Percentiles rank a stretch among this genome's conserved stretches.
phyloP scores from a whole-genome alignment of 2,329 filamentous ascomycete species.

The Venturia pyrina region DNA sequence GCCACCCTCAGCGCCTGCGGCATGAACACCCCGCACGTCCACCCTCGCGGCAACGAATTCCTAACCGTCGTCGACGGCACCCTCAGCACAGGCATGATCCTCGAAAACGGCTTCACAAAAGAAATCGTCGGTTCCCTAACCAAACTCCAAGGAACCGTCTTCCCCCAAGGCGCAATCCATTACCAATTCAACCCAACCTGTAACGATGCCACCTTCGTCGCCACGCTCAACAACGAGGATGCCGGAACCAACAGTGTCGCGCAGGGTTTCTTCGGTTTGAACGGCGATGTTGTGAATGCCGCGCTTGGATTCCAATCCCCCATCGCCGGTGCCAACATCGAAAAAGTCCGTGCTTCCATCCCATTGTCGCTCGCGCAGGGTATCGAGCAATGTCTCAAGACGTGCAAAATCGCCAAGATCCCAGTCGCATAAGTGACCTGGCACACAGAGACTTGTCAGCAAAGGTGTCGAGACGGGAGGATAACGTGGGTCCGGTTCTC shows the following conservation, averaged over 20 bases:
- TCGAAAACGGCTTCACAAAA: constrained; percentile 34
- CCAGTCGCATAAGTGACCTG: not conserved
- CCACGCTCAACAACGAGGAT: constrained; percentile 34
- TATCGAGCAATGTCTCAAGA: constrained; percentile 43
- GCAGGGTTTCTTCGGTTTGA: constrained; percentile 33
- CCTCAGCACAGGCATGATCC: constrained; percentile 35
- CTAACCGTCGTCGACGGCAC: constrained; percentile 34
- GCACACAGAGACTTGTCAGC: too few species aligned
- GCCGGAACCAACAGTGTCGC: constrained; percentile 33
- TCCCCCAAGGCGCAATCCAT: constrained; percentile 37
- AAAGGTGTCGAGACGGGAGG: too few species aligned
- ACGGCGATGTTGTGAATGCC: constrained; percentile 27
- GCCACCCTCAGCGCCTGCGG: constrained; percentile 34
- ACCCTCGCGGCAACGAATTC: constrained; percentile 40
- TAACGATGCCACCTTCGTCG: constrained; percentile 33
- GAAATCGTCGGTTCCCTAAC: constrained; percentile 31
- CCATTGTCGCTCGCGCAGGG: constrained; percentile 43
- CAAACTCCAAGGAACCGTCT: constrained; percentile 37
- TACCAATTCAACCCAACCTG: constrained; percentile 40
- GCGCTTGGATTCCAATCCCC: constrained; percentile 27
- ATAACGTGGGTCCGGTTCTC: not conserved
- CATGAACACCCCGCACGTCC: constrained; percentile 39
- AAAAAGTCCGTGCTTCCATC: constrained; percentile 25
- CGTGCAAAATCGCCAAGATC: constrained; percentile 34
- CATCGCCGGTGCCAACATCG: constrained; percentile 26